A percentile compares a stretch with the other conserved stretches of the same genome.
Evolutionary conservation across 1,284 basidiomycete genomes (phyloP).

Genomic region (Ceratobasidium sp.): DNA sequence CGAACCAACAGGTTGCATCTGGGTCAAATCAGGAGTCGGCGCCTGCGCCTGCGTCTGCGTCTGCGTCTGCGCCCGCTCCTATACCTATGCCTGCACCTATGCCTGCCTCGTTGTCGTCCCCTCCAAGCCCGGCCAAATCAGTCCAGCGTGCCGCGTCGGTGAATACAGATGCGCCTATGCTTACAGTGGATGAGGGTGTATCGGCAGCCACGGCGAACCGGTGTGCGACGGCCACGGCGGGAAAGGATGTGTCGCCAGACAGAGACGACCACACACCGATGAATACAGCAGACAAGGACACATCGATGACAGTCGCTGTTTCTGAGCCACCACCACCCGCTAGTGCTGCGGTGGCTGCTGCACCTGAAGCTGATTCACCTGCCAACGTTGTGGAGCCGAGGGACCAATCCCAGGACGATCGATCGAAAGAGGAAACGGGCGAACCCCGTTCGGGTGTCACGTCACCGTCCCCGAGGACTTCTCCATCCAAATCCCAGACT

Average conservation of each 20-base stretch:
- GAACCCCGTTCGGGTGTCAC: not conserved
- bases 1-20: not conserved
- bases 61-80: not conserved
- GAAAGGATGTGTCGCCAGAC: no score
- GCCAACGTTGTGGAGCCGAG: no score
- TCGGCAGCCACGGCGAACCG: not conserved
- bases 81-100: not conserved
- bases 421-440: not conserved
- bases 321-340: no score
- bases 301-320: not conserved
- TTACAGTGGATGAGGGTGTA: not conserved
- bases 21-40: not conserved
- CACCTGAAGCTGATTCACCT: no score
- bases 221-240: no score
- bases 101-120: not conserved
- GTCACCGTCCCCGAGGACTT: not conserved
- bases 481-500: constrained; percentile 5
- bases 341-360: no score
- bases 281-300: not conserved
- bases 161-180: not conserved
- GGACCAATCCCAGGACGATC: not conserved
- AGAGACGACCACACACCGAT: not conserved
- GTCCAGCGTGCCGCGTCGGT: not conserved
- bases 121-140: not conserved
- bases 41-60: not conserved